Conservation (phyloP, 139 green algal genomes). For the Coelastrella sp. region DNA sequence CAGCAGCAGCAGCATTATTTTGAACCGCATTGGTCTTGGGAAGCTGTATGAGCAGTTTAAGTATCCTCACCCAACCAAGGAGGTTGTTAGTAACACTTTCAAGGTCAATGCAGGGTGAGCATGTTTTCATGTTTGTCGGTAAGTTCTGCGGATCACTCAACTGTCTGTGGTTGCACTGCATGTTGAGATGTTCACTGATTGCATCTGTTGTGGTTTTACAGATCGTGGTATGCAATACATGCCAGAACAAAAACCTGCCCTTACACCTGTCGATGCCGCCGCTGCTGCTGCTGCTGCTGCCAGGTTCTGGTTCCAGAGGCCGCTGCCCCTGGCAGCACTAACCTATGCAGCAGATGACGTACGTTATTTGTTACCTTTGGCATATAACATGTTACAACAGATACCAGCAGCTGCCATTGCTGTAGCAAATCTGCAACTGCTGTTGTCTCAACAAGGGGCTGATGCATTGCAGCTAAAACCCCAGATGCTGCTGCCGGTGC, state of each 20-base stretch:
- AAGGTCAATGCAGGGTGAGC: not conserved
- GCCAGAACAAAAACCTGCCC: not conserved
- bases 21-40: not conserved
- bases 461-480: not conserved
- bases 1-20: not conserved
- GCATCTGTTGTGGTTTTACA: too few species aligned
- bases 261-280: not conserved
- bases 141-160: too few species aligned
- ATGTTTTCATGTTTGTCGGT: not conserved
- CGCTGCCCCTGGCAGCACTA: not conserved
- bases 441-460: not conserved
- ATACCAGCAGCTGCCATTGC: not conserved
- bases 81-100: not conserved
- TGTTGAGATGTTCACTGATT: too few species aligned
- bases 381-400: slow-evolving; percentile 18
- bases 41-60: not conserved
- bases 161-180: too few species aligned
- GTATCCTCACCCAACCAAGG: not conserved
- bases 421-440: not conserved
- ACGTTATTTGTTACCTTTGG: slow-evolving; percentile 35
- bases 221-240: not conserved
- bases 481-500: not conserved
- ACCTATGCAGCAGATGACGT: slow-evolving; percentile 41
- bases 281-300: not conserved
- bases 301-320: slow-evolving; percentile 24